phyloP scores from a whole-genome alignment of 805 yeast species.

The Saturnispora zaruensis region DNA sequence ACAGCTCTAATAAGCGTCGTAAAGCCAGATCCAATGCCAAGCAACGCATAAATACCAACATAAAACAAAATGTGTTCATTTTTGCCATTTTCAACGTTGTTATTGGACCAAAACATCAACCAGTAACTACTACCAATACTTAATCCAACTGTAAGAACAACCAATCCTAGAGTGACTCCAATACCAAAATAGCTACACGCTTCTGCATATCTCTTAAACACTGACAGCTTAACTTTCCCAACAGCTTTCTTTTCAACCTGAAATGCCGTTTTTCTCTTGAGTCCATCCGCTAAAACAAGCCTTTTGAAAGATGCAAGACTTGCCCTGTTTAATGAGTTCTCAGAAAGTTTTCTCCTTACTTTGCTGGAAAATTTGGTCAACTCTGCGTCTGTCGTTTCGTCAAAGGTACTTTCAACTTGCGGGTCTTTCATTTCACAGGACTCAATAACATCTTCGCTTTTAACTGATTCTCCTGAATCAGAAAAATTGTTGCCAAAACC shows the following conservation, averaged over 20 bases:
- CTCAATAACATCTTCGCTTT: conserved; percentile 5
- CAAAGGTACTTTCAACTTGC: conserved; percentile 13
- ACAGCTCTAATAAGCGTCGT: conserved; percentile 39
- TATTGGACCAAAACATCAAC: conserved; percentile 64
- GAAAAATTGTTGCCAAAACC: neutral
- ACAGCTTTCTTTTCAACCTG: conserved; percentile 45
- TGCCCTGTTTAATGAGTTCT: conserved; percentile 43
- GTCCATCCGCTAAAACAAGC: conserved; percentile 23
- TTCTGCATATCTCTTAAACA: conserved; percentile 45
- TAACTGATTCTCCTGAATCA: conserved; percentile 5
- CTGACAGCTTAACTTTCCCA: conserved; percentile 49
- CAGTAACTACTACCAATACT: conserved; percentile 45
- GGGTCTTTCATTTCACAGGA: conserved; percentile 10
- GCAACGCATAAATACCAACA: conserved; percentile 44
- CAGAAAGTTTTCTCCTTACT: conserved; percentile 10
- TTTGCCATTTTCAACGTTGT: conserved; percentile 33
- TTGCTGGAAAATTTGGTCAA: conserved; percentile 10
- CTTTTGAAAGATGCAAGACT: conserved; percentile 53
- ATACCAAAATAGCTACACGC: conserved; percentile 52
- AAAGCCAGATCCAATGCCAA: conserved; percentile 47
- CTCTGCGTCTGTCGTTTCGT: conserved; percentile 15
- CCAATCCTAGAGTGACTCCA: conserved; percentile 29
- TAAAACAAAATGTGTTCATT: conserved; percentile 38
- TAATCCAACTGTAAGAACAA: conserved; percentile 24
- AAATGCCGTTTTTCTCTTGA: conserved; percentile 34